phyloP scores from a whole-genome alignment of 345 rosid species.

The Aegle marmelos region DNA sequence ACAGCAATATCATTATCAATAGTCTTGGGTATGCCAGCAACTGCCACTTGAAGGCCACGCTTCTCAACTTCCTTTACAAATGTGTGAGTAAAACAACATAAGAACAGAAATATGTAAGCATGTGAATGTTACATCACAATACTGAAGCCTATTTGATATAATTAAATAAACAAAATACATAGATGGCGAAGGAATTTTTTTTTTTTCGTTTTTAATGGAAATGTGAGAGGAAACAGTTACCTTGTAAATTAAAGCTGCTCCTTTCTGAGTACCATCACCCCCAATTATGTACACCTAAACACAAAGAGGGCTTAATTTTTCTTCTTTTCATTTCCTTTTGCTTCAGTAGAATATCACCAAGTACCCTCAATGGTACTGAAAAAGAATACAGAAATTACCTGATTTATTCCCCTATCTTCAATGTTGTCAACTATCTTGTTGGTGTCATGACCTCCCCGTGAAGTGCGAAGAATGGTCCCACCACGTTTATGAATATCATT shows the following conservation, averaged over 20 bases:
- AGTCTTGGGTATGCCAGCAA: constrained; percentile 89
- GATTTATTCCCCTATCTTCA: constrained; percentile 89
- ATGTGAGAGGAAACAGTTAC: constrained; percentile 30
- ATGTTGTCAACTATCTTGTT: constrained; percentile 88
- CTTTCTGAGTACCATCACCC: constrained; percentile 90
- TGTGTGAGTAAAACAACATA: constrained; percentile 8
- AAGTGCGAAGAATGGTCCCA: constrained; percentile 79
- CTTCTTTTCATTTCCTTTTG: neutral
- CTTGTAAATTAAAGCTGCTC: constrained; percentile 78
- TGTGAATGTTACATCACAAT: neutral
- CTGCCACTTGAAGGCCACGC: constrained; percentile 81
- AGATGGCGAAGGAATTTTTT: neutral
- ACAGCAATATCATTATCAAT: constrained; percentile 91
- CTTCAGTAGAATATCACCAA: neutral
- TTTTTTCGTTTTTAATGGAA: neutral
- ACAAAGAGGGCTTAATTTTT: constrained; percentile 3
- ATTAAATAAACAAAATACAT: neutral
- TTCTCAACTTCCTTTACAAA: constrained; percentile 77
- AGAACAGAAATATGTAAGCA: neutral
- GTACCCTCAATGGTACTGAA: neutral
- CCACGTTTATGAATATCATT: constrained; percentile 92
- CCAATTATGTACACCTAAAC: constrained; percentile 88
- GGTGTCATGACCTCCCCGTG: constrained; percentile 94
- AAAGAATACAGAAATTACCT: constrained; percentile 39
- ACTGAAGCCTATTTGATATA: neutral